Conservation (phyloP, 129 eudicot genomes). For the Dittrichia graveolens region DNA sequence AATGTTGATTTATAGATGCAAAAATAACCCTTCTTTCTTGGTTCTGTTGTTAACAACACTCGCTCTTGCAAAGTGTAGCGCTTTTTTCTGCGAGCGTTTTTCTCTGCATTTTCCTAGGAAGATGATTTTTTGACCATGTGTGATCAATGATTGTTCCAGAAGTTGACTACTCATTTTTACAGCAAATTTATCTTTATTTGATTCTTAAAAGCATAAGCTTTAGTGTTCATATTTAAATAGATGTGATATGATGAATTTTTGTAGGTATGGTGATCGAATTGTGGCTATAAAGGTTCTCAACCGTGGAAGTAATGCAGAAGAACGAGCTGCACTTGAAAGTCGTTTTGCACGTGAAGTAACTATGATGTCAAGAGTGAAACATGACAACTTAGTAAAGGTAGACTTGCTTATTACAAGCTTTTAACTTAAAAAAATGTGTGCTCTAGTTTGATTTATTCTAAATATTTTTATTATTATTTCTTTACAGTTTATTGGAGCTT, state of each 20-base stretch:
- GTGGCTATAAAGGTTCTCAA: conserved; percentile 94
- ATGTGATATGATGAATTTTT: conserved; percentile 8
- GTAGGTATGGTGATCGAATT: conserved; percentile 76
- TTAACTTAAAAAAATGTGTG: background rate
- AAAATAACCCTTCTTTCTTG: background rate
- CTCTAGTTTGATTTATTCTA: background rate
- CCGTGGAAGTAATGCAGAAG: conserved; percentile 72
- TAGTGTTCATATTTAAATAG: background rate
- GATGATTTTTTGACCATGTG: no score
- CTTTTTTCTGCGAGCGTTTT: no score
- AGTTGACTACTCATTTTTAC: background rate
- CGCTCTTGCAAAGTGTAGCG: conserved; percentile 1
- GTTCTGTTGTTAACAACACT: background rate
- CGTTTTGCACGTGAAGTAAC: conserved; percentile 92
- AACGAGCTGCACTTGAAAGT: conserved; percentile 69
- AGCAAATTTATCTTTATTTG: background rate
- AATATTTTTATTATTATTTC: background rate
- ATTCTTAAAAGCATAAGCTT: conserved; percentile 10
- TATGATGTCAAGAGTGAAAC: conserved; percentile 95
- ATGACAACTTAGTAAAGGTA: conserved; percentile 89
- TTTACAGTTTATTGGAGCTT: conserved; percentile 93
- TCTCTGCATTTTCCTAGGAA: no score
- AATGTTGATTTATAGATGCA: conserved; percentile 1
- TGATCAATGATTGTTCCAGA: no score
- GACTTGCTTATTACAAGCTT: conserved; percentile 11